These are phyloP conservation scores for Dothideomycetes sp. DNA, from an alignment of 2,329 filamentous ascomycete species.

Conservation along the genomic window DNA sequence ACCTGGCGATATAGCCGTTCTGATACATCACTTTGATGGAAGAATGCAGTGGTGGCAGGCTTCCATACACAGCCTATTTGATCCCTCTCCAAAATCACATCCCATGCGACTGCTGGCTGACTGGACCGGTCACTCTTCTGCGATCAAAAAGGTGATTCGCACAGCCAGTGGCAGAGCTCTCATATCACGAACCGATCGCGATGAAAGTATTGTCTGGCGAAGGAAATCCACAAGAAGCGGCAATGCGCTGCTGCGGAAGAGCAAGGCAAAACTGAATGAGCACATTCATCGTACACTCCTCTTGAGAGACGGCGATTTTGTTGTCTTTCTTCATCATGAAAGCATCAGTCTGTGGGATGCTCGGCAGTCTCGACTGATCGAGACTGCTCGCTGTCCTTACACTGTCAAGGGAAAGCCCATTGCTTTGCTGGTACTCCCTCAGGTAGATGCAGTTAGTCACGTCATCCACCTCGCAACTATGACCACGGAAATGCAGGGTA, in stretches of 20 bases:
- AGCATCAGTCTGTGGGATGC: constrained; percentile 73
- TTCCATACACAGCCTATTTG: constrained; percentile 68
- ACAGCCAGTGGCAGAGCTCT: constrained; percentile 72
- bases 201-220: constrained; percentile 76
- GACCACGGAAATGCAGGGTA: constrained; percentile 63
- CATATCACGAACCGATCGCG: constrained; percentile 66
- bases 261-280: constrained; percentile 53
- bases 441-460: constrained; percentile 42
- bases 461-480: constrained; percentile 65
- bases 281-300: constrained; percentile 74
- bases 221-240: constrained; percentile 45
- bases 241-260: constrained; percentile 53
- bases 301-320: constrained; percentile 63
- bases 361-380: constrained; percentile 44
- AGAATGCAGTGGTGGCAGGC: constrained; percentile 72
- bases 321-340: constrained; percentile 66
- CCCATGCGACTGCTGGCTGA: constrained; percentile 53
- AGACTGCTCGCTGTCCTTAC: constrained; percentile 51
- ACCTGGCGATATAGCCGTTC: constrained; percentile 31
- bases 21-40: constrained; percentile 79
- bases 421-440: constrained; percentile 67
- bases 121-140: constrained; percentile 75
- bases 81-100: constrained; percentile 50
- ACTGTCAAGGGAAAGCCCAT: constrained; percentile 58
- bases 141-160: constrained; percentile 76